phyloP scores from a whole-genome alignment of 768 basidiomycete species.

The Favolaschia claudopus region DNA sequence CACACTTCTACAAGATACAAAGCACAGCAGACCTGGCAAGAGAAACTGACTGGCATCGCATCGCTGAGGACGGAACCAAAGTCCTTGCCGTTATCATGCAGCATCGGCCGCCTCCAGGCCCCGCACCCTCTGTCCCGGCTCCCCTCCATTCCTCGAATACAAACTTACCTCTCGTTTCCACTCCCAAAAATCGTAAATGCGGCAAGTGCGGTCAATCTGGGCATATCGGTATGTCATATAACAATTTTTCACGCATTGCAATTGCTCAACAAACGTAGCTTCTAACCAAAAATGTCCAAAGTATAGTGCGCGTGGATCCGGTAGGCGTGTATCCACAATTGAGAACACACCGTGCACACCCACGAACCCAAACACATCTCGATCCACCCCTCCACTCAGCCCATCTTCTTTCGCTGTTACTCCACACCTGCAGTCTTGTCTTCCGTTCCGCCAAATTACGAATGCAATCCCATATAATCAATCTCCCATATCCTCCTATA shows the following conservation, averaged over 20 bases:
- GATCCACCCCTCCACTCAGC: slow-evolving; percentile 1
- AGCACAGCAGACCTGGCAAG: background rate
- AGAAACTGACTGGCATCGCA: slow-evolving; percentile 1
- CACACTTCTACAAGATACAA: background rate
- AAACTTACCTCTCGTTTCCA: too few relatives aligned
- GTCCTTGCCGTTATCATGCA: background rate
- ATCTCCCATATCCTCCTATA: too few relatives aligned
- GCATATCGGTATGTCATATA: background rate
- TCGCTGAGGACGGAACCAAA: background rate
- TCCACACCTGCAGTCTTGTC: too few relatives aligned
- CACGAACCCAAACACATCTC: background rate
- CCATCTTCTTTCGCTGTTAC: too few relatives aligned
- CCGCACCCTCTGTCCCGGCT: too few relatives aligned
- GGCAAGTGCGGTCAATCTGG: background rate
- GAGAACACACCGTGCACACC: background rate
- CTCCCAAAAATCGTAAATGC: background rate
- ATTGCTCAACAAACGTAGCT: background rate
- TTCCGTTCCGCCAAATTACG: too few relatives aligned
- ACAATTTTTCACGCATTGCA: background rate
- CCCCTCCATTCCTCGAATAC: too few relatives aligned
- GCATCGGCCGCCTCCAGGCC: background rate
- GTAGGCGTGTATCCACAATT: background rate
- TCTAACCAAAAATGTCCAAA: background rate
- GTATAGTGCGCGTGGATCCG: background rate
- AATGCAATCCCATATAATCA: too few relatives aligned